These are phyloP conservation scores for Suillus weaverae DNA, from an alignment of 768 basidiomycete species.

Conservation along the genomic window DNA sequence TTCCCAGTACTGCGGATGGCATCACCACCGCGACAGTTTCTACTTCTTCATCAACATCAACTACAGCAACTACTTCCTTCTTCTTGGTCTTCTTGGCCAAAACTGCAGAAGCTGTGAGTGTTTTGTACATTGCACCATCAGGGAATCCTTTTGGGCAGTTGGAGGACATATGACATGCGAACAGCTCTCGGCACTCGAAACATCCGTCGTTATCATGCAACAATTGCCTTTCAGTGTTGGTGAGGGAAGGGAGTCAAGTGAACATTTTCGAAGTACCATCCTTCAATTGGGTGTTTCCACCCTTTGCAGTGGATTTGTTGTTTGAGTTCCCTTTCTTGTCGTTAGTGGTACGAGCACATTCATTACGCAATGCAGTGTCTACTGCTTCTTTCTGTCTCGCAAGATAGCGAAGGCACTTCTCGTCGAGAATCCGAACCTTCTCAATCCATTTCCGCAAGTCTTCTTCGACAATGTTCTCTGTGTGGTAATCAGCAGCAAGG, in stretches of 20 bases:
- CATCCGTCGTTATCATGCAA: slow-evolving; percentile 23
- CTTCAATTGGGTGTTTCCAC: too few species aligned
- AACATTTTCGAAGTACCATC: not conserved
- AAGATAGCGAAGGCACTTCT: not conserved
- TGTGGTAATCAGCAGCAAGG: not conserved
- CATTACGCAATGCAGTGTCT: not conserved
- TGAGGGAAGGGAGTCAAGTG: slow-evolving; percentile 10
- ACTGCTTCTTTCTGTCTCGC: not conserved
- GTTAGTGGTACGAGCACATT: too few species aligned
- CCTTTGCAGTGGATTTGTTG: too few species aligned
- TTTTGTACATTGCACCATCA: slow-evolving; percentile 13
- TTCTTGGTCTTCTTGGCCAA: not conserved
- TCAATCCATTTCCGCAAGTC: slow-evolving; percentile 5
- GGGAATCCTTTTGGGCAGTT: slow-evolving; percentile 26
- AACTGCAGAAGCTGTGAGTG: slow-evolving; percentile 11
- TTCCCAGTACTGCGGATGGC: slow-evolving; percentile 4
- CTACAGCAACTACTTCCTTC: not conserved
- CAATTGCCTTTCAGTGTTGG: slow-evolving; percentile 9
- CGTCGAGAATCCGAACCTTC: not conserved
- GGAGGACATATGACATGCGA: too few species aligned
- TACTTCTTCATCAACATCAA: too few species aligned
- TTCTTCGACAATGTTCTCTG: not conserved
- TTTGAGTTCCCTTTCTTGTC: too few species aligned
- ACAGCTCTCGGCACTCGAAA: slow-evolving; percentile 20
- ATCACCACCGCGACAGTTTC: slow-evolving; percentile 6